A percentile compares a stretch with the other conserved stretches of the same genome.
phyloP scores from a whole-genome alignment of 768 basidiomycete species.

The Suillus subluteus region DNA sequence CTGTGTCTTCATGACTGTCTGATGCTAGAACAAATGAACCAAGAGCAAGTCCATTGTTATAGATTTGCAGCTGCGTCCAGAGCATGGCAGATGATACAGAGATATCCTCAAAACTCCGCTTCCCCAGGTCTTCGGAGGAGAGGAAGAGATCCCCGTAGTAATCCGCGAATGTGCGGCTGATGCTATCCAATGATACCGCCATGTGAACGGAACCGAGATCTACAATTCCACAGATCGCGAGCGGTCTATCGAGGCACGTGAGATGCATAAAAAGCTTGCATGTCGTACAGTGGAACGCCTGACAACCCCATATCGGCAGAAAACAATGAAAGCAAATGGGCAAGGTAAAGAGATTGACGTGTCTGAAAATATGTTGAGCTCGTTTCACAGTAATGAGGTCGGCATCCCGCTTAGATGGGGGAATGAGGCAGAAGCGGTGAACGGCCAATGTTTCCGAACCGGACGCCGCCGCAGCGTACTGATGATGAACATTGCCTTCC shows the following conservation, averaged over 20 bases:
- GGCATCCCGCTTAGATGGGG: slow-evolving; percentile 35
- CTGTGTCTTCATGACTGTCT: slow-evolving; percentile 34
- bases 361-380: slow-evolving; percentile 54
- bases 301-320: slow-evolving; percentile 77
- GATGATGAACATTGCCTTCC: slow-evolving; percentile 59
- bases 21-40: slow-evolving; percentile 62
- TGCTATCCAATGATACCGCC: slow-evolving; percentile 51
- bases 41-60: slow-evolving; percentile 65
- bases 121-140: slow-evolving; percentile 48
- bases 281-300: slow-evolving; percentile 63
- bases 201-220: slow-evolving; percentile 49
- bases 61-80: slow-evolving; percentile 68
- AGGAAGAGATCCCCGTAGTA: slow-evolving; percentile 51
- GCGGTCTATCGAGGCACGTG: slow-evolving; percentile 42
- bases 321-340: slow-evolving; percentile 71
- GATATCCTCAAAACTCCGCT: slow-evolving; percentile 69
- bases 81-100: slow-evolving; percentile 61
- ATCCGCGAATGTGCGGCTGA: slow-evolving; percentile 61
- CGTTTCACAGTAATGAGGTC: slow-evolving; percentile 23
- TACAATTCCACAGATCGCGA: slow-evolving; percentile 44
- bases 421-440: slow-evolving; percentile 59
- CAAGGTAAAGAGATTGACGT: slow-evolving; percentile 72
- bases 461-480: slow-evolving; percentile 51
- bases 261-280: slow-evolving; percentile 68
- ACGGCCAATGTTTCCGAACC: slow-evolving; percentile 57